phyloP scores from a whole-genome alignment of 2,329 filamentous ascomycete species.

The Aspergillus cejpii region DNA sequence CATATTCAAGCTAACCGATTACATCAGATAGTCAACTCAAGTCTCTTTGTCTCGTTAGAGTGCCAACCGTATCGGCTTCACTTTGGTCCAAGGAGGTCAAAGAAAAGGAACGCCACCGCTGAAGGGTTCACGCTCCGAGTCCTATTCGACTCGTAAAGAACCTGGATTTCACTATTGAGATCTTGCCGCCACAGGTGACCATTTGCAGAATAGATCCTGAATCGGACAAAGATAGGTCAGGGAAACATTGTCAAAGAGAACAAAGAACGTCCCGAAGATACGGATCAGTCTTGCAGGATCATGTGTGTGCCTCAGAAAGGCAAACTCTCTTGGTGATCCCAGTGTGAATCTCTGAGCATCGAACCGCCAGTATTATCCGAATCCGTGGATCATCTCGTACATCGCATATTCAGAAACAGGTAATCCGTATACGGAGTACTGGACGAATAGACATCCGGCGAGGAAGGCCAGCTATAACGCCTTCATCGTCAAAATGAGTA shows the following conservation, averaged over 20 bases:
- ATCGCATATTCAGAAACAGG: background rate
- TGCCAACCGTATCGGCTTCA: background rate
- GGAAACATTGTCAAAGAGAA: background rate
- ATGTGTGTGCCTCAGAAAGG: background rate
- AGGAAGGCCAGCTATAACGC: background rate
- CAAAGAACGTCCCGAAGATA: background rate
- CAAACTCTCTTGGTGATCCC: background rate
- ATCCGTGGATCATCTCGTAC: background rate
- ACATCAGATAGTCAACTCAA: background rate
- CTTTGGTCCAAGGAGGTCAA: background rate
- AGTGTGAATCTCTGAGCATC: background rate
- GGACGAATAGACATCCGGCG: background rate
- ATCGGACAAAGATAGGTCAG: background rate
- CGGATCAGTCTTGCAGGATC: background rate
- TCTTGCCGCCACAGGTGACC: background rate
- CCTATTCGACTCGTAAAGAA: background rate
- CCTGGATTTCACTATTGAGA: background rate
- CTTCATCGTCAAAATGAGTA: background rate
- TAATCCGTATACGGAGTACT: background rate
- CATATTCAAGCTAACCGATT: background rate
- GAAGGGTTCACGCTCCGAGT: background rate
- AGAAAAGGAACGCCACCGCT: background rate
- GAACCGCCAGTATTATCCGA: background rate
- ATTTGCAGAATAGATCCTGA: background rate
- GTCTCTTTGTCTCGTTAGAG: background rate